Percentiles rank a stretch among this genome's conserved stretches.
Evolutionary conservation across 2,329 filamentous ascomycete genomes (phyloP).

Genomic region (Sporothrix dimorphospora): DNA sequence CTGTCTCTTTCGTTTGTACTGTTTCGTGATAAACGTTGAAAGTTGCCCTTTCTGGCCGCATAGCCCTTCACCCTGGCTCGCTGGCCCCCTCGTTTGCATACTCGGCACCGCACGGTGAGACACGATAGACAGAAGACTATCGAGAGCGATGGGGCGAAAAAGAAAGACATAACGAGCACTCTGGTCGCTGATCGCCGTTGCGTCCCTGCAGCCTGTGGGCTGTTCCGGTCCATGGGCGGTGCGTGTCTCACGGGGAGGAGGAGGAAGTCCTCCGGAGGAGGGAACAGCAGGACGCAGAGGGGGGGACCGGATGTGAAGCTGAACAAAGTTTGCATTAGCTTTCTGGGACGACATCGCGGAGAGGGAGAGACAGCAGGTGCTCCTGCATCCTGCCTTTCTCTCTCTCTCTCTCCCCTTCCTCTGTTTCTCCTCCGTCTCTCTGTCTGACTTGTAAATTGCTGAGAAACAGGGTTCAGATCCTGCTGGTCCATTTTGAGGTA

Average conservation of each 20-base stretch:
- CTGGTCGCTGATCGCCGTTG: constrained; percentile 13
- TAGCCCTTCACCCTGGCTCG: background rate
- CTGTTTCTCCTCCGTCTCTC: too few relatives aligned
- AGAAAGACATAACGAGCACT: background rate
- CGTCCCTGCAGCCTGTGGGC: background rate
- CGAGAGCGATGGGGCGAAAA: background rate
- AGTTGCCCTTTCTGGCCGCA: background rate
- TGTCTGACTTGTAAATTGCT: background rate
- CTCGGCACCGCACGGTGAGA: constrained; percentile 7
- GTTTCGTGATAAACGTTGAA: background rate
- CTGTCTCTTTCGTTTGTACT: too few relatives aligned
- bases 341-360: background rate
- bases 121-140: background rate
- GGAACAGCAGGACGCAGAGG: too few relatives aligned
- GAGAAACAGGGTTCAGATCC: constrained; percentile 11
- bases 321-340: background rate
- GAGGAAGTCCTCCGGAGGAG: background rate
- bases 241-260: constrained; percentile 12
- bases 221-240: background rate
- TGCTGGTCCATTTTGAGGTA: background rate
- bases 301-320: background rate
- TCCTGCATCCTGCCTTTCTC: background rate
- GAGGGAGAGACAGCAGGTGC: background rate
- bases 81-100: constrained; percentile 8
- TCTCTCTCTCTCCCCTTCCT: background rate